Base-by-base conservation (phyloP, 345 rosid genomes). In the Excoecaria agallocha region DNA sequence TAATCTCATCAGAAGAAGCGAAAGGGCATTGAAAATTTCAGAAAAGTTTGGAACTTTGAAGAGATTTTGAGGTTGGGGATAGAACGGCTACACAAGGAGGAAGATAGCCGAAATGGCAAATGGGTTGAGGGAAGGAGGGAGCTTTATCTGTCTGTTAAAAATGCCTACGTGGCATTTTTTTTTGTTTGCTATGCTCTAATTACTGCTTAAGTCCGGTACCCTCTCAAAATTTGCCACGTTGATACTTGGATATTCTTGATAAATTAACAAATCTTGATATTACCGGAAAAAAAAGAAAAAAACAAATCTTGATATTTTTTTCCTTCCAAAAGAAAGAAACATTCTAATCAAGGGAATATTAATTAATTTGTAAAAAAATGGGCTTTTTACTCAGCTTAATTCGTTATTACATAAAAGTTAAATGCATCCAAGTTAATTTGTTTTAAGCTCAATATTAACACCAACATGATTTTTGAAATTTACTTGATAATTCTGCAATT, bases 1-100 rank as follows among this genome's bases (percentile, higher is more conserved):
- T 35, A 66, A 60, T 66, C 13, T 72, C 74, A 78, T 73, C 35
- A 72, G 80, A 67, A 16, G 43, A 69, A 4, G 80, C 17, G n/a
- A 12, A 37, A 57, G 35, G 15, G 70, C 78, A 67, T 49, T 74
- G 37, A 17, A 16, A 20, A 22, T 22, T 43, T 45, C 30, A 22
- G 6, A 57, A 15, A 41, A 12, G 22, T 58, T 20, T 45, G 17
- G 52, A 45, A 24, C 24, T 24, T 30, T 10, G 54, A 6, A 15
- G 12, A 46, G 4, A 12, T 37, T 52, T 17, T 35, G 20, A 25
- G 19, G 48, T 35, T n/a, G 41, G 25, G 60, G 38, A 45, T 71
- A 45, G 41, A 71, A 11, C 2, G 74, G 62, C 50, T 39, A 12
- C 4, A 52, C 9, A n/a, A 50, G 8, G 45, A 25, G 4, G 20